A percentile compares a stretch with the other conserved stretches of the same genome.
Evolutionary conservation across 495 filamentous ascomycete species (phyloP).

Genomic region (Cryomyces antarcticus): DNA sequence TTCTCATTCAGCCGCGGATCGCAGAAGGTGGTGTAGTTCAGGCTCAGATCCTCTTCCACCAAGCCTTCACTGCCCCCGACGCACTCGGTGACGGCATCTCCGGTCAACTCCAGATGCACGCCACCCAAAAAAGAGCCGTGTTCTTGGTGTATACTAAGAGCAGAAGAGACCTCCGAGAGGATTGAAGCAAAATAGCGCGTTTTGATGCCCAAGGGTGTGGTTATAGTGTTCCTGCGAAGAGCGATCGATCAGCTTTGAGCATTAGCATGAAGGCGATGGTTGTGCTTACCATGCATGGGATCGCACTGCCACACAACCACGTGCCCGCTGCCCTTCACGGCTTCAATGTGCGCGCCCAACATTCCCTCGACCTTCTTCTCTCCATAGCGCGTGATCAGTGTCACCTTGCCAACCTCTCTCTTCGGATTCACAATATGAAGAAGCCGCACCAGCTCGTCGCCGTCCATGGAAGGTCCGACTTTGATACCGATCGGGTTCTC

Average conservation of each 20-base stretch:
- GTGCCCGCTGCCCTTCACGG: constrained; percentile 56
- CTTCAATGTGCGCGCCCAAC: constrained; percentile 65
- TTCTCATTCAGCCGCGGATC: constrained; percentile 94
- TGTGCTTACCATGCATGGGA: constrained; percentile 66
- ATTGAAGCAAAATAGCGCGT: constrained; percentile 77
- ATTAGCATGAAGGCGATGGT: neutral
- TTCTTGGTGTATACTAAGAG: constrained; percentile 64
- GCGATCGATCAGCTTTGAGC: neutral
- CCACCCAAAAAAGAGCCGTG: constrained; percentile 72
- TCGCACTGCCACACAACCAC: constrained; percentile 93
- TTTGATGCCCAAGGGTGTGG: constrained; percentile 58
- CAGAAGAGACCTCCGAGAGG: constrained; percentile 59
- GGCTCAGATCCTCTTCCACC: constrained; percentile 64
- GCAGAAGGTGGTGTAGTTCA: constrained; percentile 87
- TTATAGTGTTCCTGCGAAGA: constrained; percentile 34
- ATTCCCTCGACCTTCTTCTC: constrained; percentile 46
- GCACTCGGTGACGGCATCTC: constrained; percentile 92
- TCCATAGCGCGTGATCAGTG: constrained; percentile 89
- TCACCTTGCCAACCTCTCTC: constrained; percentile 73
- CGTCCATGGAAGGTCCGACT: constrained; percentile 66
- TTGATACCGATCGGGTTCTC: constrained; percentile 93
- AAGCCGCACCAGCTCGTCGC: constrained; percentile 49
- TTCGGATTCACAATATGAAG: constrained; percentile 69
- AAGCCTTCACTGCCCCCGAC: constrained; percentile 76
- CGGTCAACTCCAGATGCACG: constrained; percentile 86